A percentile compares a stretch with the other conserved stretches of the same genome.
Evolutionary conservation across 1,284 basidiomycete species (phyloP).

Genomic region (Ustilago loliicola): DNA sequence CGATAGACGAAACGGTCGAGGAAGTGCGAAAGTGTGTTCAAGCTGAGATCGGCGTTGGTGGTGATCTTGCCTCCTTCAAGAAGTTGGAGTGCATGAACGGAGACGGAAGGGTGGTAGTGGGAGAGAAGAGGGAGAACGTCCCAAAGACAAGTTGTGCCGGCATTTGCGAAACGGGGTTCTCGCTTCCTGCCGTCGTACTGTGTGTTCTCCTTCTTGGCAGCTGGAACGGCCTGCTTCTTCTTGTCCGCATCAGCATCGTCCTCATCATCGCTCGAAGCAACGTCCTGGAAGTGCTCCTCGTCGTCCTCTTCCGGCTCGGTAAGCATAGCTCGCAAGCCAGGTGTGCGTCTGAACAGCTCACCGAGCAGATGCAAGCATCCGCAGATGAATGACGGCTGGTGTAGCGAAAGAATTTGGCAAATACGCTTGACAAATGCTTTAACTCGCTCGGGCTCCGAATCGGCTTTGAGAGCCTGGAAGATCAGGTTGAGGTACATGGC

Average conservation of each 20-base stretch:
- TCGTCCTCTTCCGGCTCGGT: slow-evolving; percentile 72
- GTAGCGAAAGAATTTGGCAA: slow-evolving; percentile 82
- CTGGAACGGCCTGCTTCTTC: slow-evolving; percentile 21
- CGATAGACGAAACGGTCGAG: slow-evolving; percentile 91
- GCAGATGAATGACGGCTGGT: slow-evolving; percentile 89
- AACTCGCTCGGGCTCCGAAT: slow-evolving; percentile 78
- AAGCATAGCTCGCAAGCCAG: slow-evolving; percentile 80
- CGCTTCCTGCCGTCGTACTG: slow-evolving; percentile 76
- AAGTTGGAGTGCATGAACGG: slow-evolving; percentile 90
- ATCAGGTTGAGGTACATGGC: slow-evolving; percentile 97
- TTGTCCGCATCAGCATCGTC: slow-evolving; percentile 33
- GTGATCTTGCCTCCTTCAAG: slow-evolving; percentile 78
- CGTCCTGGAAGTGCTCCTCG: slow-evolving; percentile 74
- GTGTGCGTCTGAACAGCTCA: slow-evolving; percentile 80
- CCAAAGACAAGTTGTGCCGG: slow-evolving; percentile 76
- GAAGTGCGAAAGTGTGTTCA: slow-evolving; percentile 93
- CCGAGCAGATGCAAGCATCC: slow-evolving; percentile 80
- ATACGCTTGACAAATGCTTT: slow-evolving; percentile 89
- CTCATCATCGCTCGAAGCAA: slow-evolving; percentile 65
- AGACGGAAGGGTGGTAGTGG: slow-evolving; percentile 93
- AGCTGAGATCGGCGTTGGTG: slow-evolving; percentile 86
- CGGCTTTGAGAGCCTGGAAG: slow-evolving; percentile 90
- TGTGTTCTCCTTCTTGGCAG: slow-evolving; percentile 22
- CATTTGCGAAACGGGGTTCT: slow-evolving; percentile 89
- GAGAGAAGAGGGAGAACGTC: slow-evolving; percentile 75